phyloP scores from a whole-genome alignment of 192 early-diverging fungal species.

The Podila epigama region DNA sequence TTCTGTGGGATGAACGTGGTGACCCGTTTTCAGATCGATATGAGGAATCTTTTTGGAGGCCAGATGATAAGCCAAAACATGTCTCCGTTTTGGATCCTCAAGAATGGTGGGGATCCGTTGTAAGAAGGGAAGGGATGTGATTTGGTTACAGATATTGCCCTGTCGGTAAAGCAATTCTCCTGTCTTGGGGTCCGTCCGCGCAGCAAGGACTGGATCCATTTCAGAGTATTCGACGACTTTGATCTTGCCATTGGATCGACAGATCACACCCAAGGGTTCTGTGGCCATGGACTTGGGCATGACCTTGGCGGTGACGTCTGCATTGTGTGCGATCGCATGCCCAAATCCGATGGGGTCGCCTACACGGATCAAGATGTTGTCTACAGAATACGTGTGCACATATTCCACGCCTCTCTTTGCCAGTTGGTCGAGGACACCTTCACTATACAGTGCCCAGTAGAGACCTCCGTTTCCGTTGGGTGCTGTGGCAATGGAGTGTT shows the following conservation, averaged over 20 bases:
- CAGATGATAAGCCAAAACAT: constrained; percentile 84
- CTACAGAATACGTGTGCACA: constrained; percentile 91
- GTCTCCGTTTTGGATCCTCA: constrained; percentile 50
- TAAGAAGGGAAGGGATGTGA: constrained; percentile 86
- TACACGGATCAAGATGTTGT: constrained; percentile 91
- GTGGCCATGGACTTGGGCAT: constrained; percentile 83
- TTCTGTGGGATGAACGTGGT: constrained; percentile 64
- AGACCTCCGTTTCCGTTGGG: constrained; percentile 89
- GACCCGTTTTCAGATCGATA: constrained; percentile 75
- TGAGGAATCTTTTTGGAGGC: constrained; percentile 92
- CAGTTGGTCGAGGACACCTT: constrained; percentile 79
- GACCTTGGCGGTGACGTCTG: constrained; percentile 89
- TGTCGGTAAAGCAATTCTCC: constrained; percentile 77
- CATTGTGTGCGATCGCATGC: constrained; percentile 75
- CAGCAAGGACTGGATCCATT: constrained; percentile 77
- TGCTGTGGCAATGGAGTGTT: constrained; percentile 72
- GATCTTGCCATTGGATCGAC: constrained; percentile 73
- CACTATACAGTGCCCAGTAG: constrained; percentile 81
- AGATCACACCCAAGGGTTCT: constrained; percentile 92
- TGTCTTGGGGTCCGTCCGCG: constrained; percentile 55
- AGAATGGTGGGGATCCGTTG: constrained; percentile 69
- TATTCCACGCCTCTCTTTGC: constrained; percentile 77
- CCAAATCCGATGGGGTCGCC: constrained; percentile 92
- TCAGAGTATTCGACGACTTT: constrained; percentile 96
- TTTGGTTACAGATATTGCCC: constrained; percentile 95